Conservation (phyloP, 2,329 filamentous ascomycete genomes). For the Clonostachys rosea region DNA sequence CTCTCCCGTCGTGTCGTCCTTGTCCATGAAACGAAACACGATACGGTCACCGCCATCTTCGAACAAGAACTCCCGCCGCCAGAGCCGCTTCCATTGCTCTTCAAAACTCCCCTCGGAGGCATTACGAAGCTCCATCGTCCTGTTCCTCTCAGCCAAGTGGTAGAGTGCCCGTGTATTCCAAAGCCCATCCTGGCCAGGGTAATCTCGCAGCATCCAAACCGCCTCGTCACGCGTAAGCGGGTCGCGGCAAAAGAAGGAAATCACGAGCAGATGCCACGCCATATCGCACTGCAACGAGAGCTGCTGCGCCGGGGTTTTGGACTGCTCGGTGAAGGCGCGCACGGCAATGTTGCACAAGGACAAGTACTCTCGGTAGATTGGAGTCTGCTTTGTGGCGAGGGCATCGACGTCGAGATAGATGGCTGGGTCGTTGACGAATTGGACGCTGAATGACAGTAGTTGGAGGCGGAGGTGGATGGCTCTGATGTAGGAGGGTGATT, state of each 20-base stretch:
- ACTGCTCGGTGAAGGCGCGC: neutral
- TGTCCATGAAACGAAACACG: too few species aligned
- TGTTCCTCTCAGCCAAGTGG: conserved; percentile 15
- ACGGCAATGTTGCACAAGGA: conserved; percentile 18
- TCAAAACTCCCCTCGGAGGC: too few species aligned
- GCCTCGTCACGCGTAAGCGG: conserved; percentile 22
- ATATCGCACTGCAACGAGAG: conserved; percentile 19
- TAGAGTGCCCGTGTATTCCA: conserved; percentile 20
- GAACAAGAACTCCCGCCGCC: too few species aligned
- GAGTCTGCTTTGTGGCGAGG: conserved; percentile 12
- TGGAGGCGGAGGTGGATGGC: conserved; percentile 25
- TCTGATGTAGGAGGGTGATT: conserved; percentile 17
- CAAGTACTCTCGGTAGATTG: conserved; percentile 23
- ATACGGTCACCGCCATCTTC: too few species aligned
- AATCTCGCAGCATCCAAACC: conserved; percentile 18
- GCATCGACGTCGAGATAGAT: conserved; percentile 13
- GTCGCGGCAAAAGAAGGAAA: conserved; percentile 22
- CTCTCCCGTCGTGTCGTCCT: too few species aligned
- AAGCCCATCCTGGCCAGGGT: conserved; percentile 24
- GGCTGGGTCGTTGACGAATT: conserved; percentile 15
- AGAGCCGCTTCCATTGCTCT: too few species aligned
- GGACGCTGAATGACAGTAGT: conserved; percentile 12
- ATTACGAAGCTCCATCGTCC: conserved; percentile 11
- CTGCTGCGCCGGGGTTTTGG: neutral
- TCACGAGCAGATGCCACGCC: conserved; percentile 11